phyloP scores from a whole-genome alignment of 345 rosid genomes.

The Draba incana region DNA sequence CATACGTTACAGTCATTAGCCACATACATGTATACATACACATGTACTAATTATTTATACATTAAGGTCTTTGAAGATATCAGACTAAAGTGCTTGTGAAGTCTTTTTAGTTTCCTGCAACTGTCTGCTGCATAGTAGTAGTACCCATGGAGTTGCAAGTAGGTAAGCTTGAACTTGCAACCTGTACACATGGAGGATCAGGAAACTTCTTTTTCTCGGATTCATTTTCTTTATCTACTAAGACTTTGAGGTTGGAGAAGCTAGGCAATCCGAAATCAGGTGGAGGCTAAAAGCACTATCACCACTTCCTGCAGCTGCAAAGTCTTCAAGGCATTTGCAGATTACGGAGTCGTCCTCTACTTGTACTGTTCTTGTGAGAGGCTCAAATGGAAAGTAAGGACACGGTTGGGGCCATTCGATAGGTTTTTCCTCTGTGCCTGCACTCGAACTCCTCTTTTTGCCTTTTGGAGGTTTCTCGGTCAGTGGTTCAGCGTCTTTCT shows the following conservation, averaged over 20 bases:
- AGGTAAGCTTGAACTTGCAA: slow-evolving; percentile 36
- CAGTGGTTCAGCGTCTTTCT: slow-evolving; percentile 25
- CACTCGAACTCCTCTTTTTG: slow-evolving; percentile 28
- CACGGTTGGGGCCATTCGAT: slow-evolving; percentile 51
- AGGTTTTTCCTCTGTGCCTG: neutral
- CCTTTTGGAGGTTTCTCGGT: slow-evolving; percentile 2
- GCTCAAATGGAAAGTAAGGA: slow-evolving; percentile 56
- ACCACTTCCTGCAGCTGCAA: slow-evolving; percentile 20
- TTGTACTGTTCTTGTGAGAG: slow-evolving; percentile 44
- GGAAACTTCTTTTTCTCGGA: slow-evolving; percentile 22
- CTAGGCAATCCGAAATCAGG: slow-evolving; percentile 47
- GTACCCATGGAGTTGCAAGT: slow-evolving; percentile 27
- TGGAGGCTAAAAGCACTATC: slow-evolving; percentile 31
- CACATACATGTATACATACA: neutral
- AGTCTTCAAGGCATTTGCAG: slow-evolving; percentile 46
- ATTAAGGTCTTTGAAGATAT: neutral
- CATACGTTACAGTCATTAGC: slow-evolving; percentile 7
- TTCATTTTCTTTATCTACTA: slow-evolving; percentile 25
- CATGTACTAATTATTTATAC: slow-evolving; percentile 2
- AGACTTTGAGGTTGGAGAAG: slow-evolving; percentile 41
- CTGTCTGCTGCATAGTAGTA: slow-evolving; percentile 21
- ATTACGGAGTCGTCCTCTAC: slow-evolving; percentile 44
- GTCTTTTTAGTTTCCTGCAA: slow-evolving; percentile 27
- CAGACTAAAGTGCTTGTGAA: neutral
- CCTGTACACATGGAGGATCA: slow-evolving; percentile 31